Evolutionary conservation across 768 basidiomycete species (phyloP), one percentile per base, ranked within the genome.

Genomic region (Pleurotus citrinopileatus): DNA sequence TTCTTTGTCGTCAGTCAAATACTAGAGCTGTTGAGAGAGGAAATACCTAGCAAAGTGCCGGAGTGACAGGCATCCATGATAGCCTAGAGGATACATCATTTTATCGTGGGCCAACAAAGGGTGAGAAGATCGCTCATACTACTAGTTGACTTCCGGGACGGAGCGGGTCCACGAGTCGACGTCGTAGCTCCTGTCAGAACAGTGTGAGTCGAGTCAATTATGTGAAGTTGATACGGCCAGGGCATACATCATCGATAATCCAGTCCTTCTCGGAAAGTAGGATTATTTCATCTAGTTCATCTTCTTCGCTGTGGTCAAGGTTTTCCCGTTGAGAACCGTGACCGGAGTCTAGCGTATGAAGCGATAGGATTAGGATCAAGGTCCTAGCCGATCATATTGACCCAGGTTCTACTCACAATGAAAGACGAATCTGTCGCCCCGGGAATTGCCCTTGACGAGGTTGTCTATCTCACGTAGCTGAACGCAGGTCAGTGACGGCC

Each of bases 361-460:
- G 32, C 25, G n/a, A 4, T 17, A 2, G 22, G 23, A n/a, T 19
- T 13, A 40, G 23, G 5, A n/a, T 32, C n/a, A 4, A 44, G n/a
- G n/a, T n/a, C n/a, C n/a, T 13, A n/a, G 4, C 5, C 4, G 22
- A 44, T 28, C 36, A 6, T 23, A 10, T 3, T 17, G 8, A 10
- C n/a, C n/a, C 15, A 32, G 15, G 25, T 3, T 37, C 22, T 4
- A 63, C 76, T 54, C 51, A 84, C 82, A 85, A 40, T 82, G 81
- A 54, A 85, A 82, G 56, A 83, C 79, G 58, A 82, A 78, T 1
- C 63, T 73, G 55, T 84, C 83, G 0, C 78, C 78, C 2, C 74
- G 56, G 15, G 69, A 63, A 7, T 75, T 76, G 29, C 65, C 77
- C 26, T 64, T 56, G 0, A 82, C 77, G 5, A 85, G 66, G 2